Base-by-base conservation (phyloP, 768 basidiomycete genomes). In the Suillus ampliporus region DNA sequence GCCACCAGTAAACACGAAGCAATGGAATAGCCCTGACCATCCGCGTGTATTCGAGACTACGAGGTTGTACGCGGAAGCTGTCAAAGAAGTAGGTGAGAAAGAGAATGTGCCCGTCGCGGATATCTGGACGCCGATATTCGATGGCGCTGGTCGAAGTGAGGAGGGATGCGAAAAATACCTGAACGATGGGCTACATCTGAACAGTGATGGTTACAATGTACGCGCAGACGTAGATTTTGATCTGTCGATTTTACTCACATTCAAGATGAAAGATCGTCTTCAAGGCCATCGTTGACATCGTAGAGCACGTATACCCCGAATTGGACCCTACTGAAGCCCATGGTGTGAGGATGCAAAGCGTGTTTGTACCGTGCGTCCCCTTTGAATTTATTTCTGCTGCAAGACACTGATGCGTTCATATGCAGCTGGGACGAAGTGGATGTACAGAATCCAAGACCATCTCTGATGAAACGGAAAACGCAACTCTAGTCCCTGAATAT, bases 141-240 rank as follows among this genome's bases (percentile, higher is more conserved):
- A 88, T n/a, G 87, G 82, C 6, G 87, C 89, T n/a, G 91, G 87
- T 0, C 76, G 83, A 64, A 78, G 85, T 8, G 87, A 89, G 71
- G 73, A 75, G 34, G 78, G 77, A 2, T 76, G 92, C 54, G 78
- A 76, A 31, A 76, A 68, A 48, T 90, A 82, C 69, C 73, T 92
- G 58, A 75, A 71, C 46, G 95, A 97, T 71, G 95, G 95, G 2
- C 76, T 97, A 57, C 95, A 97, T 75, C 76, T 94, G 68, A 93
- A 84, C 58, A 80, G 74, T n/a, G 82, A 76, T 2, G 95, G 93
- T 26, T 95, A 95, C 68, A 72, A 82, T 73, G 91, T 92, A 68
- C 69, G 87, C n/a, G 28, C 26, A 44, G 52, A 21, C 41, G 57
- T 52, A 53, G 52, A 37, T 60, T 48, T 13, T 40, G 50, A 15